Evolutionary conservation across 2,329 filamentous ascomycete species (phyloP), one percentile per base, ranked within the genome.

Genomic region (Fusarium multiceps): DNA sequence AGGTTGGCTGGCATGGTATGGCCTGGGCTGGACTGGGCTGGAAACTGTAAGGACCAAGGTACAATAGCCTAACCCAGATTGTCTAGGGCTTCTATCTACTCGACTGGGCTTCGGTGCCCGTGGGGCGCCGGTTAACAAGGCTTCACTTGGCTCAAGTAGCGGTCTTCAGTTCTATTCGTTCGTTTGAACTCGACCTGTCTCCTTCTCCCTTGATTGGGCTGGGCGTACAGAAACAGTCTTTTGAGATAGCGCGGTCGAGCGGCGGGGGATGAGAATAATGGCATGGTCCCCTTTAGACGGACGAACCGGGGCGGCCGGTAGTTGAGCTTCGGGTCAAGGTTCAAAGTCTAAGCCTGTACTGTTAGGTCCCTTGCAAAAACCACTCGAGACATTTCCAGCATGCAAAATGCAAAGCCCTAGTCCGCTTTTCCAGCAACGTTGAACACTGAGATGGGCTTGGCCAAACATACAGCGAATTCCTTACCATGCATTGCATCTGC

Each of bases 241-340:
- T 48, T 71, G 50, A 48, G 60, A 56, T 63, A 41, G 58, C 56
- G 60, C 61, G 54, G 59, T 66, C 50, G 43, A 59, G 54, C 46
- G 59, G 55, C 67, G 62, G 69, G 53, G 50, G 41, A 47, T 37
- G 18, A 37, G 34, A n/a, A 20, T 28, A n/a, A 23, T 43, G 41
- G 6, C 41, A 25, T 25, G 34, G 37, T 34, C 32, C 37, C 21
- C 20, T 42, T n/a, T 37, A 34, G 55, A 64, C 65, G 65, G 68
- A 41, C 56, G 71, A 50, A 54, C 68, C 68, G 64, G 68, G 68
- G 68, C 59, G 45, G 37, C 63, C 64, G 68, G 68, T 71, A 71
- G 68, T 71, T 71, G 68, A 63, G 53, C 42, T 51, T 58, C 43
- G 53, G 28, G 50, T 43, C 40, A 40, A 40, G 28, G 28, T 30